Conservation (phyloP, 495 filamentous ascomycete genomes). For the Tuber microsphaerosporum region DNA sequence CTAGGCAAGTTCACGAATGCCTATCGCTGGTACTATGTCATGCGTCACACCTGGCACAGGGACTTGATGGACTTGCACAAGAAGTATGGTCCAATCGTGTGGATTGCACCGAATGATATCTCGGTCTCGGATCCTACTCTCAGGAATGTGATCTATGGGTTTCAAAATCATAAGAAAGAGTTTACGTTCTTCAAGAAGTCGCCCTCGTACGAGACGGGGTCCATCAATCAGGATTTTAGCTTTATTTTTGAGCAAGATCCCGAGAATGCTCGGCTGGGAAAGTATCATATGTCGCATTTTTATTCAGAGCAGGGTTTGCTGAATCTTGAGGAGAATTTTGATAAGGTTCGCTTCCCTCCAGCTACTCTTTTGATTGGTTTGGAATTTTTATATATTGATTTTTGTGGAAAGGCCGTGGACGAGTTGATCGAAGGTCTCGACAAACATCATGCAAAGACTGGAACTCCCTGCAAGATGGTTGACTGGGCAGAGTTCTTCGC, state of each 20-base stretch:
- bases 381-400: conserved; percentile 60
- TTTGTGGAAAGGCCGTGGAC: conserved; percentile 65
- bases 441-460: conserved; percentile 51
- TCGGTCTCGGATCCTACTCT: conserved; percentile 62
- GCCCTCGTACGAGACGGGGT: conserved; percentile 20
- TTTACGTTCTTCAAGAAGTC: conserved; percentile 59
- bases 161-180: conserved; percentile 58
- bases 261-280: conserved; percentile 34
- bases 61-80: conserved; percentile 61
- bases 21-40: conserved; percentile 64
- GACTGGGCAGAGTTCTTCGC: conserved; percentile 73
- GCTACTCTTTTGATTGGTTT: conserved; percentile 42
- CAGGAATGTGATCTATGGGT: conserved; percentile 67
- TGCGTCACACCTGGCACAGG: conserved; percentile 54
- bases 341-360: conserved; percentile 45
- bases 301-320: conserved; percentile 65
- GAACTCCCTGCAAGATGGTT: conserved; percentile 56
- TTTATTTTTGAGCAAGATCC: conserved; percentile 52
- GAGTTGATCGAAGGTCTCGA: conserved; percentile 57
- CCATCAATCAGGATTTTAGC: conserved; percentile 56
- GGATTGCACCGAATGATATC: conserved; percentile 60
- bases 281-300: conserved; percentile 58
- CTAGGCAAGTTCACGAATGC: conserved; percentile 60
- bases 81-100: conserved; percentile 64
- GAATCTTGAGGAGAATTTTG: conserved; percentile 64